These are phyloP conservation scores for Gentiana macrophylla DNA, from an alignment of 257 asterid genomes.

Conservation along the genomic window DNA sequence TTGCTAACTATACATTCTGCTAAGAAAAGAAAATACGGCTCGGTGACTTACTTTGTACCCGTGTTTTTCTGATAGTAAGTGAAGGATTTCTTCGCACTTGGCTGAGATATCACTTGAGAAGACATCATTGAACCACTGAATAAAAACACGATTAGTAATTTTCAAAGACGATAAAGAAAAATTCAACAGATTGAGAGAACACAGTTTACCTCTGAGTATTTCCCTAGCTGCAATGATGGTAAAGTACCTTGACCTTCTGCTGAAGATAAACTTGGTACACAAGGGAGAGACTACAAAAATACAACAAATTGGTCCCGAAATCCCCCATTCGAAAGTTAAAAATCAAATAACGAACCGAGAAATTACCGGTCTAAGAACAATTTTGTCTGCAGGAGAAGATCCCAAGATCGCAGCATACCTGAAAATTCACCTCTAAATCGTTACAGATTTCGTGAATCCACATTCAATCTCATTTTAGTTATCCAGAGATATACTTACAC, in stretches of 20 bases:
- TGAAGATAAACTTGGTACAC: slow-evolving; percentile 65
- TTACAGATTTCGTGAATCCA: slow-evolving; percentile 7
- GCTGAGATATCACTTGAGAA: slow-evolving; percentile 73
- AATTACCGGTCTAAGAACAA: slow-evolving; percentile 70
- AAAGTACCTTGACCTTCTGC: slow-evolving; percentile 30
- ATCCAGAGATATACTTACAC: slow-evolving; percentile 49
- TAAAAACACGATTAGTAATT: slow-evolving; percentile 9
- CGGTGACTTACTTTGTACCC: slow-evolving; percentile 67
- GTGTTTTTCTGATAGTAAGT: slow-evolving; percentile 53
- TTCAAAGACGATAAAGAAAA: slow-evolving; percentile 7
- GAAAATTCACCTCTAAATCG: slow-evolving; percentile 20
- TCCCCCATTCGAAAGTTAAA: too few relatives aligned
- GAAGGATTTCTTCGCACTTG: slow-evolving; percentile 75
- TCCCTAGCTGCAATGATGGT: slow-evolving; percentile 64
- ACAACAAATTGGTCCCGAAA: background rate
- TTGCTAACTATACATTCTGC: slow-evolving; percentile 2
- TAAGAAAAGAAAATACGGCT: slow-evolving; percentile 5
- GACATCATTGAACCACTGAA: slow-evolving; percentile 87
- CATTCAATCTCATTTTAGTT: background rate
- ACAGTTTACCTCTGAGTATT: slow-evolving; percentile 70
- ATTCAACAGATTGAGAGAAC: slow-evolving; percentile 8
- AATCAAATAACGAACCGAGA: too few relatives aligned
- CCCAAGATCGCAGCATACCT: slow-evolving; percentile 98
- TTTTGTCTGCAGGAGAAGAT: slow-evolving; percentile 56
- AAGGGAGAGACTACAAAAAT: slow-evolving; percentile 62